A percentile compares a stretch with the other conserved stretches of the same genome.
Conservation (phyloP, 129 eudicot genomes). For the Pulicaria dysenterica region DNA sequence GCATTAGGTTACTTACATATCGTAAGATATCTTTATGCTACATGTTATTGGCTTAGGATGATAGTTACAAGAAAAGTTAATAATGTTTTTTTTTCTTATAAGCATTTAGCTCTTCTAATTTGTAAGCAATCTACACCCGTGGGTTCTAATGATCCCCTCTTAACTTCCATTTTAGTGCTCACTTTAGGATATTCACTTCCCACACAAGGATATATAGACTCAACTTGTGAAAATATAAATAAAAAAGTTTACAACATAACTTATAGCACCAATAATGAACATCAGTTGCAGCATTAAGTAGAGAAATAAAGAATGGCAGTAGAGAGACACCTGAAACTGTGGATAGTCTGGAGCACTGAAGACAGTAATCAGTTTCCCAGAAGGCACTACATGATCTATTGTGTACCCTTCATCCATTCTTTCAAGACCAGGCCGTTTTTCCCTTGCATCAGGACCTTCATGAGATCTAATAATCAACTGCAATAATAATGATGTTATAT, state of each 20-base stretch:
- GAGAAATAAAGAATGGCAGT: neutral
- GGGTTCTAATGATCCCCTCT: neutral
- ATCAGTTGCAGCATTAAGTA: conserved; percentile 24
- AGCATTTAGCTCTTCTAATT: too few relatives aligned
- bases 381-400: conserved; percentile 88
- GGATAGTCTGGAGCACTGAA: conserved; percentile 99
- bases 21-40: too few relatives aligned
- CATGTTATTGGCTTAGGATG: too few relatives aligned
- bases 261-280: conserved; percentile 8
- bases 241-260: conserved; percentile 14
- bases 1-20: too few relatives aligned
- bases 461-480: conserved; percentile 96
- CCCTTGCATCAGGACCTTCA: conserved; percentile 99
- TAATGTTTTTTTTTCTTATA: too few relatives aligned
- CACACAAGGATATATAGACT: neutral
- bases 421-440: conserved; percentile 82
- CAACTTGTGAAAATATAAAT: conserved; percentile 1
- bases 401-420: conserved; percentile 95
- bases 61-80: too few relatives aligned
- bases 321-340: conserved; percentile 78
- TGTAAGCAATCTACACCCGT: too few relatives aligned
- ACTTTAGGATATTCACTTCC: neutral
- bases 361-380: conserved; percentile 88
- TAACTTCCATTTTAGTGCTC: conserved; percentile 6
- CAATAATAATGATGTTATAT: neutral